A percentile compares a stretch with the other conserved stretches of the same genome.
Conservation (phyloP, 805 yeast genomes). For the Candida schatavii region DNA sequence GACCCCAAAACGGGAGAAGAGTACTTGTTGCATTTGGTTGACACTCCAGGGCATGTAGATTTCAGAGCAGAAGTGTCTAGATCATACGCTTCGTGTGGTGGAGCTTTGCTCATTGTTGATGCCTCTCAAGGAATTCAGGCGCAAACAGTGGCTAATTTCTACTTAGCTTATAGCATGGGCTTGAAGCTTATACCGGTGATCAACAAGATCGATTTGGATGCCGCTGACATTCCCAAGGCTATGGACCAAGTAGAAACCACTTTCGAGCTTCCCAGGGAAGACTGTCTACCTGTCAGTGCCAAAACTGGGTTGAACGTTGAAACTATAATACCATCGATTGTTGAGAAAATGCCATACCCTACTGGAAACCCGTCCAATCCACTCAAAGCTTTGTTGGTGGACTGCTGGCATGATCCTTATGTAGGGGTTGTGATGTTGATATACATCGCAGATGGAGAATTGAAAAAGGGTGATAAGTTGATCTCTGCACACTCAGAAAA, state of each 20-base stretch:
- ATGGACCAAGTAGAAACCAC: conserved; percentile 81
- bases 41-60: conserved; percentile 98
- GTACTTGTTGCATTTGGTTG: conserved; percentile 84
- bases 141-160: conserved; percentile 96
- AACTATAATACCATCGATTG: conserved; percentile 73
- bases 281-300: conserved; percentile 83
- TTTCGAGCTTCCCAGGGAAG: conserved; percentile 74
- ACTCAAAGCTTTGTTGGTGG: conserved; percentile 78
- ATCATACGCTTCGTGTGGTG: conserved; percentile 94
- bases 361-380: conserved; percentile 52
- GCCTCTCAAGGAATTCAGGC: conserved; percentile 97
- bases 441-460: conserved; percentile 77
- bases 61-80: conserved; percentile 91
- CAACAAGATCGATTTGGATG: conserved; percentile 86
- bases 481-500: conserved; percentile 73
- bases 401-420: conserved; percentile 95
- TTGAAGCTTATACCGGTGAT: conserved; percentile 83
- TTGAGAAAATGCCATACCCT: conserved; percentile 81
- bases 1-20: conserved; percentile 59
- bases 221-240: conserved; percentile 78
- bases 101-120: conserved; percentile 86
- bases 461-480: conserved; percentile 72
- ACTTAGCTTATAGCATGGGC: conserved; percentile 82
- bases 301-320: conserved; percentile 85
- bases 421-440: conserved; percentile 87